Evolutionary conservation across 2,329 filamentous ascomycete genomes (phyloP), one percentile per base, ranked within the genome.

Genomic region (Monosporascus ibericus): DNA sequence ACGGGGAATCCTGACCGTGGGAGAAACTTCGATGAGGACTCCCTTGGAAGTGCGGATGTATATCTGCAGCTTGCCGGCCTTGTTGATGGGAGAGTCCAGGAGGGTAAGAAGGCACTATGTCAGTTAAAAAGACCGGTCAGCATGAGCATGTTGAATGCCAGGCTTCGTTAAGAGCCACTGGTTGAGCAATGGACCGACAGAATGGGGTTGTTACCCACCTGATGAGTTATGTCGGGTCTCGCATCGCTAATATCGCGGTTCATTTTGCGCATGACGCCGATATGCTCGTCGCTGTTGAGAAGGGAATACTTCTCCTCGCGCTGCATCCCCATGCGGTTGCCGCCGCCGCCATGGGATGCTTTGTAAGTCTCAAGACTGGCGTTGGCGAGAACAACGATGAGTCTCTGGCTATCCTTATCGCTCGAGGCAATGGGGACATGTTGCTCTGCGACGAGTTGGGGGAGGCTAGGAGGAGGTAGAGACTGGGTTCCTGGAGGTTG

Each of bases 231-330:
- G 72, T 99, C 94, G 44, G 94, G 94, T 62, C 94, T 85, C 55
- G 94, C 94, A 73, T 99, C 94, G 70, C 92, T 96, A 60, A 99
- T 97, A 70, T 99, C 94, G 63, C 94, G 83, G 70, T 95, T 95
- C 92, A 97, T 97, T 79, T 97, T 99, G 66, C 94, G 87, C 91
- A 99, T 96, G 60, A 97, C 88, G 57, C 94, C 94, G 62, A 99
- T 99, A 70, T 99, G 94, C 74, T 99, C 94, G 68, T 99, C 94
- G 72, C 92, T 96, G 79, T 99, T 99, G 66, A 99, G 85, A 49
- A 99, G 79, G 56, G 92, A 95, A 74, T 95, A 99, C 72, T 97
- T 97, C 70, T 96, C 92, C 65, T 96, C 92, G 49, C 88, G 84
- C 55, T 83, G 81, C 53, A 79, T 75, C 34, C 84, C 78, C 76